Conservation (phyloP, 345 rosid species). For the Eucalyptus brandiana region DNA sequence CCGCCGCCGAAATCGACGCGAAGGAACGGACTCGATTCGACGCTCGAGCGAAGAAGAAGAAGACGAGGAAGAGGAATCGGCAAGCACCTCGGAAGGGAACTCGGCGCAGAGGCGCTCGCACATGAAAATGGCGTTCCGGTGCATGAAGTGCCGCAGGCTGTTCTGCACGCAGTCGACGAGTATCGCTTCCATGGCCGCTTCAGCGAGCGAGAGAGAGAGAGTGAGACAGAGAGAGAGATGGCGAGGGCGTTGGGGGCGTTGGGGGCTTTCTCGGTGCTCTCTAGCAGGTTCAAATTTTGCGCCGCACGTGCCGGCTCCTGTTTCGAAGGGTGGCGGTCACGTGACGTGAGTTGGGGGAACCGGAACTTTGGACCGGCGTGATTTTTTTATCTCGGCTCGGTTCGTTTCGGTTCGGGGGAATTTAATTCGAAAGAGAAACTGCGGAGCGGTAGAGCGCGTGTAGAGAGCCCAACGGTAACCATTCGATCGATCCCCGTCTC, state of each 20-base stretch:
- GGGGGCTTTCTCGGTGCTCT: background rate
- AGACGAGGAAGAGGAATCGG: background rate
- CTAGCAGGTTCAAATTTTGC: background rate
- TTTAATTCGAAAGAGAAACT: background rate
- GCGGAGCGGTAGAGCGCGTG: background rate
- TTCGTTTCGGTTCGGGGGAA: background rate
- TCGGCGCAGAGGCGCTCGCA: slow-evolving; percentile 99
- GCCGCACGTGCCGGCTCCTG: background rate
- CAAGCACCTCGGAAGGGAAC: slow-evolving; percentile 87
- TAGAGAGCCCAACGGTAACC: background rate
- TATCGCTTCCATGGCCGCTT: slow-evolving; percentile 72
- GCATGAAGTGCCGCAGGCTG: slow-evolving; percentile 82
- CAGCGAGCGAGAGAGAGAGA: background rate
- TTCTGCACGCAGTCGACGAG: slow-evolving; percentile 67
- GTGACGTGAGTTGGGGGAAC: background rate
- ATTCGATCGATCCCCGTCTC: background rate
- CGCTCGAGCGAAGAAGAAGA: background rate
- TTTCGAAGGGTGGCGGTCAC: background rate
- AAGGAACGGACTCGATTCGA: background rate
- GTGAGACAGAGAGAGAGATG: background rate
- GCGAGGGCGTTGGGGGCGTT: background rate
- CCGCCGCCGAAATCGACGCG: background rate
- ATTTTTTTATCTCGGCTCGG: background rate
- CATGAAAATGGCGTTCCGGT: slow-evolving; percentile 82
- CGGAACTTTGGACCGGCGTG: background rate